A percentile compares a stretch with the other conserved stretches of the same genome.
Evolutionary conservation across 495 filamentous ascomycete genomes (phyloP).

Genomic region (Lichenothelia convexa): DNA sequence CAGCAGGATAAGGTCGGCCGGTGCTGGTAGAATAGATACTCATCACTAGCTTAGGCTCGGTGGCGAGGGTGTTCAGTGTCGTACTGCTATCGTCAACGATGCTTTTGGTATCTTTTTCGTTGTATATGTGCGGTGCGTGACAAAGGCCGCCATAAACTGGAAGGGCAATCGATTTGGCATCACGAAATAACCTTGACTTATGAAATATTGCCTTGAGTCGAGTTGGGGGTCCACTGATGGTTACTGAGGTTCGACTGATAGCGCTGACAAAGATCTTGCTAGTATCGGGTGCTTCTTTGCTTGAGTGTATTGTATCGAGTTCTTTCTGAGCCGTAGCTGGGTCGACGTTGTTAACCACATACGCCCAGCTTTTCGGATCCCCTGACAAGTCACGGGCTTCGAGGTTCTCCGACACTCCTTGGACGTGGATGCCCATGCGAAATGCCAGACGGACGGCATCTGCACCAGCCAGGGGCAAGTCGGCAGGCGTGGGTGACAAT

Average conservation of each 20-base stretch:
- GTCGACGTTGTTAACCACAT: constrained; percentile 20
- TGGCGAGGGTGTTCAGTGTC: constrained; percentile 1
- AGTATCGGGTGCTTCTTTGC: constrained; percentile 1
- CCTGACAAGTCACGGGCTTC: constrained; percentile 12
- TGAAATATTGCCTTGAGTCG: constrained; percentile 19
- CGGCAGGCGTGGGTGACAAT: constrained; percentile 15
- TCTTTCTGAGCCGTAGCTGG: constrained; percentile 20
- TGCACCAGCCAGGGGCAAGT: constrained; percentile 16
- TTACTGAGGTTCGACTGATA: constrained; percentile 19
- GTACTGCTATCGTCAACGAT: constrained; percentile 12
- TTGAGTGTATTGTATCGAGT: constrained; percentile 17
- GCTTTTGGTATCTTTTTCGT: constrained; percentile 10
- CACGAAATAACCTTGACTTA: constrained; percentile 17
- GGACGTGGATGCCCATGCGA: constrained; percentile 21
- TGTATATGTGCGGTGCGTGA: constrained; percentile 28
- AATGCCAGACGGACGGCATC: constrained; percentile 22
- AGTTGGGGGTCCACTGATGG: constrained; percentile 27
- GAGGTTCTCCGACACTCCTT: constrained; percentile 20
- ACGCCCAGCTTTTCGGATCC: constrained; percentile 23
- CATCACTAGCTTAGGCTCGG: neutral
- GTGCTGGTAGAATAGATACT: constrained; percentile 6
- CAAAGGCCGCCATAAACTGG: constrained; percentile 24
- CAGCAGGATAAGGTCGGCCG: constrained; percentile 3
- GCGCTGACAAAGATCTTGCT: constrained; percentile 26
- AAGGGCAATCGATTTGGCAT: constrained; percentile 16